Evolutionary conservation across 768 basidiomycete genomes (phyloP).

Genomic region (Suillus variegatus): DNA sequence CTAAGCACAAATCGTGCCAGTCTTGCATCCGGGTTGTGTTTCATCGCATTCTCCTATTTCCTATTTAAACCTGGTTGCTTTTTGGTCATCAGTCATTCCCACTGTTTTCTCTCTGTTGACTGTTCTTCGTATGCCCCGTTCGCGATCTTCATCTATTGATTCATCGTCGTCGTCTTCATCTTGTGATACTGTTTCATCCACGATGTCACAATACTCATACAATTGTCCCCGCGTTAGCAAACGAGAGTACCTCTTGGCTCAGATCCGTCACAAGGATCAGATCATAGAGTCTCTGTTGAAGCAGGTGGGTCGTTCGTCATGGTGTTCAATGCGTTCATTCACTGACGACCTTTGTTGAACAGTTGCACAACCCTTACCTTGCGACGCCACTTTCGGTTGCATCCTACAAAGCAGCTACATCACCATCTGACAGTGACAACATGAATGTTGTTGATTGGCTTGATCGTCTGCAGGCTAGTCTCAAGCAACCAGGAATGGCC

Average conservation of each 20-base stretch:
- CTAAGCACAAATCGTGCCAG: not conserved
- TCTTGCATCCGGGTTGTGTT: not conserved
- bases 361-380: constrained; percentile 80
- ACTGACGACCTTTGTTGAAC: constrained; percentile 14
- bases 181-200: constrained; percentile 41
- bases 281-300: constrained; percentile 86
- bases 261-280: constrained; percentile 84
- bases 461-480: constrained; percentile 64
- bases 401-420: constrained; percentile 76
- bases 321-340: not conserved
- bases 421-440: constrained; percentile 72
- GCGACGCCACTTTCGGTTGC: constrained; percentile 80
- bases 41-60: not conserved
- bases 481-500: constrained; percentile 49
- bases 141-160: constrained; percentile 21
- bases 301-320: constrained; percentile 48
- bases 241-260: constrained; percentile 82
- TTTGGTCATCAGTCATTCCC: not conserved
- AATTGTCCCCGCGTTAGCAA: constrained; percentile 53
- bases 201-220: constrained; percentile 23
- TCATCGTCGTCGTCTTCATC: constrained; percentile 32
- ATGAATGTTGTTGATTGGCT: constrained; percentile 74
- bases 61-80: not conserved
- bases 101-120: not conserved
- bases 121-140: constrained; percentile 11